Evolutionary conservation across 2,329 filamentous ascomycete genomes (phyloP).

Genomic region (Aspergillus clavatus): DNA sequence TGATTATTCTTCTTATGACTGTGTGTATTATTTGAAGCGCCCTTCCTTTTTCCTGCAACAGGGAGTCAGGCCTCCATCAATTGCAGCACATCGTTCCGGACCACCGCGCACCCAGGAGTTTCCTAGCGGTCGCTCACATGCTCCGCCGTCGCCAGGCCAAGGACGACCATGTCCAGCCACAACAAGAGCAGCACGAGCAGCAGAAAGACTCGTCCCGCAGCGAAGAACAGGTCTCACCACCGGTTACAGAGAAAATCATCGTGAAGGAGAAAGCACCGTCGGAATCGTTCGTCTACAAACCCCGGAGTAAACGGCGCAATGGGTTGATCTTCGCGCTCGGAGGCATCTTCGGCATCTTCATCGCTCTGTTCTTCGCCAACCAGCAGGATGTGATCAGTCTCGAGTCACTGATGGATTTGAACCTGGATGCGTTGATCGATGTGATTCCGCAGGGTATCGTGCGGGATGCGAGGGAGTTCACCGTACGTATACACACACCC

Average conservation of each 20-base stretch:
- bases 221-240: constrained; percentile 11
- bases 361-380: constrained; percentile 83
- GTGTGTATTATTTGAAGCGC: background rate
- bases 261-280: constrained; percentile 5
- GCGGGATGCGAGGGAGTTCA: constrained; percentile 77
- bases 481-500: constrained; percentile 57
- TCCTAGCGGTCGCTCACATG: constrained; percentile 22
- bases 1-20: background rate
- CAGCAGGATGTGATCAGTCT: constrained; percentile 86
- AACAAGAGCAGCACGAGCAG: constrained; percentile 5
- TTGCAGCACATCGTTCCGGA: background rate
- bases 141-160: constrained; percentile 41
- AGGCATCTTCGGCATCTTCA: constrained; percentile 82
- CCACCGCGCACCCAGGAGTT: background rate
- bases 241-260: constrained; percentile 12
- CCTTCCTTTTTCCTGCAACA: too few relatives aligned
- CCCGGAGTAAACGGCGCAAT: constrained; percentile 64
- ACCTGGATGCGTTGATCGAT: constrained; percentile 81
- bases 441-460: constrained; percentile 81
- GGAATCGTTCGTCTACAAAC: constrained; percentile 33
- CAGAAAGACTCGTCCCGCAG: constrained; percentile 15
- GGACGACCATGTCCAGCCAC: constrained; percentile 27
- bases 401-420: constrained; percentile 64
- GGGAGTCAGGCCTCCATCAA: background rate
- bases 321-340: constrained; percentile 83